Base-by-base conservation (phyloP, 768 basidiomycete genomes). In the Lactarius vividus region DNA sequence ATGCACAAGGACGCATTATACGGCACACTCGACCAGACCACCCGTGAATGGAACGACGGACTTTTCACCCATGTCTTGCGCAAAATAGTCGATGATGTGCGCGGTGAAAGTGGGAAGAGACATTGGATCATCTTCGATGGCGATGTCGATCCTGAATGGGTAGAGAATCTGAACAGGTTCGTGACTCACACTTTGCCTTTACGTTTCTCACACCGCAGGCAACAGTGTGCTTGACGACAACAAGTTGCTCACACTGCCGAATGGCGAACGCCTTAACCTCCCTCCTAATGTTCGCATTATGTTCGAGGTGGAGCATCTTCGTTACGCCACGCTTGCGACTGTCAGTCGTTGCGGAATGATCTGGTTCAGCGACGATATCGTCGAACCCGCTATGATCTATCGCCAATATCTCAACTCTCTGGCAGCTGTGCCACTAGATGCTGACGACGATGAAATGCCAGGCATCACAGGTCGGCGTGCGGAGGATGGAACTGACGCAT, bases 301-400 rank as follows among this genome's bases (percentile, higher is more conserved):
- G 94, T 98, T 99, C 75, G 97, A 99, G 75, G 97, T 98, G 63
- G 97, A 98, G 75, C 94, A 97, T 75, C 85, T 99, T 70, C 91
- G 88, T 72, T 99, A 96, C 75, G 97, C 97, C 0, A 99, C 97
- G 4, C 87, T 91, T 61, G 97, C 97, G 18, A 99, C 97, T 31
- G 97, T 99, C 82, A 97, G 94, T 85, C 96, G 97, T 63, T 99
- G 97, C 73, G 97, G 97, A 75, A 99, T 99, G 97, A 96, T 99
- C 72, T 99, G 97, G 97, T 99, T 99, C 80, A 98, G 95, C 74
- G 95, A 98, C 65, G 95, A 98, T 69, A 88, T 97, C 57, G 87
- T 99, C 31, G 89, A 93, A 69, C 88, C 95, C 7, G 79, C 82
- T 0, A 98, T 98, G 97, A 85, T 97, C 20, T 97, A 91, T 76